Conservation (phyloP, 2,329 filamentous ascomycete genomes). For the Arthrinium phaeospermum region DNA sequence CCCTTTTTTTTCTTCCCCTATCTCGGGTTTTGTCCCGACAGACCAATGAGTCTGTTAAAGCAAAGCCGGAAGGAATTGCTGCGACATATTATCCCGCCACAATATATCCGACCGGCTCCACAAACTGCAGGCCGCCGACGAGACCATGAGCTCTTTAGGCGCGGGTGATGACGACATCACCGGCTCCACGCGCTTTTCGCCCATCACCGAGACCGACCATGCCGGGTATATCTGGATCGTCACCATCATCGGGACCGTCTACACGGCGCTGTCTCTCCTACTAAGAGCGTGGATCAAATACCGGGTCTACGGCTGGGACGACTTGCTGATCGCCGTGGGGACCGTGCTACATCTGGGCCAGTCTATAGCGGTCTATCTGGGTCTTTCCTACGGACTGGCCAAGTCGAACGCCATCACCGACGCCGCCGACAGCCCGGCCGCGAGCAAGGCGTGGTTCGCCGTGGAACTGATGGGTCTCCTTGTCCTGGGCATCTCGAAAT, state of each 20-base stretch:
- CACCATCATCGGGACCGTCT: slow-evolving; percentile 26
- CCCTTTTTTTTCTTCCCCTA: neutral
- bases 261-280: slow-evolving; percentile 22
- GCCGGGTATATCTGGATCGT: slow-evolving; percentile 30
- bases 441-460: slow-evolving; percentile 17
- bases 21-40: neutral
- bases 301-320: slow-evolving; percentile 28
- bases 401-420: slow-evolving; percentile 27
- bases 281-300: slow-evolving; percentile 27
- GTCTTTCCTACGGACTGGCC: slow-evolving; percentile 23
- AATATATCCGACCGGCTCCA: neutral
- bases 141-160: neutral
- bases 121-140: neutral
- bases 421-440: neutral
- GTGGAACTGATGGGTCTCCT: slow-evolving; percentile 23
- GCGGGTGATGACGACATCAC: neutral
- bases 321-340: slow-evolving; percentile 23
- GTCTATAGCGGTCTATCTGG: slow-evolving; percentile 24
- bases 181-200: slow-evolving; percentile 25
- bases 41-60: neutral
- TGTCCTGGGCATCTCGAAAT: slow-evolving; percentile 26
- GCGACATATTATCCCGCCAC: neutral
- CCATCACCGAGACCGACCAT: slow-evolving; percentile 25
- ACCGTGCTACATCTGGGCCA: slow-evolving; percentile 26
- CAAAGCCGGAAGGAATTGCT: neutral